phyloP scores from a whole-genome alignment of 2,329 filamentous ascomycete species.

The Pseudocercospora vitis region DNA sequence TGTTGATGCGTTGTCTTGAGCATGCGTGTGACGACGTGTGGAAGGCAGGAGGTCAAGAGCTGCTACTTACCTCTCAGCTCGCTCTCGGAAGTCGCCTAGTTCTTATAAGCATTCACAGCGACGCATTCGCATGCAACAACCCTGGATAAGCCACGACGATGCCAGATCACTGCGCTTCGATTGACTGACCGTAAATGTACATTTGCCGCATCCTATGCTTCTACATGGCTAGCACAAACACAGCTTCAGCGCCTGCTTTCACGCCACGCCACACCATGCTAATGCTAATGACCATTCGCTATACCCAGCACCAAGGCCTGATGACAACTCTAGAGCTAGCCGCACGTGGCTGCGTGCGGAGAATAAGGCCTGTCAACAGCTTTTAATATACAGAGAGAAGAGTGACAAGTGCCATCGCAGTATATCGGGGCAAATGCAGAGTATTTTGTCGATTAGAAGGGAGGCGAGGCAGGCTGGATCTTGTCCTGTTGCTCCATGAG shows the following conservation, averaged over 20 bases:
- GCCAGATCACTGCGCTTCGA: too few species aligned
- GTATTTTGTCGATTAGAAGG: conserved; percentile 33
- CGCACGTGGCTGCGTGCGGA: conserved; percentile 19
- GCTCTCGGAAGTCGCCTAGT: background rate
- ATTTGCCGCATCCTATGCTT: conserved; percentile 15
- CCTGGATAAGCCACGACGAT: too few species aligned
- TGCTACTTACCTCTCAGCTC: background rate
- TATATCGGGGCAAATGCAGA: background rate
- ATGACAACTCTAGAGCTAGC: conserved; percentile 15
- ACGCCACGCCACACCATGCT: conserved; percentile 20
- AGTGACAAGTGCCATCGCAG: conserved; percentile 13
- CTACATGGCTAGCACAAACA: conserved; percentile 20
- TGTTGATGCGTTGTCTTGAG: conserved; percentile 2
- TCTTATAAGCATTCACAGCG: background rate
- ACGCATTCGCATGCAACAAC: too few species aligned
- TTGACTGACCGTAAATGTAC: conserved; percentile 20
- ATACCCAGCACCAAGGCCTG: conserved; percentile 8
- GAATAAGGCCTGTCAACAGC: conserved; percentile 7
- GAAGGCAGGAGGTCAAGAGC: background rate
- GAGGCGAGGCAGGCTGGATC: conserved; percentile 47
- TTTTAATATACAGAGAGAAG: conserved; percentile 32
- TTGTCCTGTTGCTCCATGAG: conserved; percentile 75
- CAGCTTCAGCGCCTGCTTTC: conserved; percentile 14
- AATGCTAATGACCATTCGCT: conserved; percentile 13
- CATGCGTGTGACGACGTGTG: background rate